Evolutionary conservation across 108 stramenopile species (phyloP), one percentile per base, ranked within the genome.

Genomic region (Nitzschia sp.): DNA sequence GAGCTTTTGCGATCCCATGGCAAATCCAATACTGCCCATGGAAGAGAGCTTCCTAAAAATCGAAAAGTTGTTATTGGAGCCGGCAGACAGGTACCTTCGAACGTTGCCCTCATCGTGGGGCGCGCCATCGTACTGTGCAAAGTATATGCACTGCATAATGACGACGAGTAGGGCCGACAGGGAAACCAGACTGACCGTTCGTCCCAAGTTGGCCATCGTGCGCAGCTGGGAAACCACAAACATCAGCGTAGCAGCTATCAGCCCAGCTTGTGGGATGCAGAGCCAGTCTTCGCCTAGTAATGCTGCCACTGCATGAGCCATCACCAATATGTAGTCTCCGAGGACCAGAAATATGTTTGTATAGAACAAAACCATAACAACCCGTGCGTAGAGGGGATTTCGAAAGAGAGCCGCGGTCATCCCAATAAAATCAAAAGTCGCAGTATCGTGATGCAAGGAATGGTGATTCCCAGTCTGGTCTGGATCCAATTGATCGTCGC

Each of bases 341-440:
- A 90, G 56, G 2, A 90, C 89, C 54, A 90, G 59, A 75, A 87
- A 90, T 3, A 90, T 81, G 34, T 90, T 90, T 54, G 58, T 45
- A 63, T 90, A 90, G 54, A 79, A 90, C 11, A 85, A 70, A 11
- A 68, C 13, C 58, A 83, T 84, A 58, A 90, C 86, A 23, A 79
- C 4, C 21, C 38, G 32, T 17, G 81, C 72, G 17, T 54, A 34
- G 45, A 35, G 9, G 24, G 29, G 63, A 28, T 80, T 21, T 47
- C 72, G 58, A 57, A 90, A 90, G 15, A 90, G 28, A 9, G 80
- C 80, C 21, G 64, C 58, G 2, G 89, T 79, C 66, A 90, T 80
- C 6, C 89, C 86, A 51, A 90, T 80, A 63, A 87, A 90, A 64
- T 90, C 89, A 67, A 77, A 81, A 15, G 89, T 90, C 42, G 80